These are phyloP conservation scores for Irpex lacteus DNA, from an alignment of 1,284 basidiomycete species.

Conservation along the genomic window DNA sequence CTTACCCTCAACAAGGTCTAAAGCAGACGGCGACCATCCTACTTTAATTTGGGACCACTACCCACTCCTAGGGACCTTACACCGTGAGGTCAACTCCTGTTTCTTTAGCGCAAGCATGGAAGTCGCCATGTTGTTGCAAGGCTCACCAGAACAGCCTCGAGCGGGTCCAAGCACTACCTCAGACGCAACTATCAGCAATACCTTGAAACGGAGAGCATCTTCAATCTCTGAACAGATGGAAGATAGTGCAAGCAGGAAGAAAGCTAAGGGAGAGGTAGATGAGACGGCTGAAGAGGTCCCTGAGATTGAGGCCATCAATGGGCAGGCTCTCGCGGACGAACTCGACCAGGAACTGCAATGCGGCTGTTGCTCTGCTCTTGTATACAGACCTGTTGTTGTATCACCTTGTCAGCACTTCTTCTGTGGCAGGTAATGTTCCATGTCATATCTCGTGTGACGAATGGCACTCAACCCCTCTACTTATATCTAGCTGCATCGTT, in stretches of 20 bases:
- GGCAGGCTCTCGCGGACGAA: slow-evolving; percentile 48
- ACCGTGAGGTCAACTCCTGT: not conserved
- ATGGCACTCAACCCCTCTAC: not conserved
- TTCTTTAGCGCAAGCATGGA: not conserved
- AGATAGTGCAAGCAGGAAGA: slow-evolving; percentile 52
- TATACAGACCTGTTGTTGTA: slow-evolving; percentile 74
- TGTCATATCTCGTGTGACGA: not conserved
- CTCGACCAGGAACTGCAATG: slow-evolving; percentile 73
- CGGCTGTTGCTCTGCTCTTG: slow-evolving; percentile 76
- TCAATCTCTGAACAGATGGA: slow-evolving; percentile 52
- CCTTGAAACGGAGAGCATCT: slow-evolving; percentile 64
- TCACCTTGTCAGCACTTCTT: slow-evolving; percentile 82
- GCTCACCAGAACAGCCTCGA: not conserved
- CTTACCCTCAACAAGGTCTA: not conserved
- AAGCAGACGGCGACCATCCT: not conserved
- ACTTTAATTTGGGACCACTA: not conserved
- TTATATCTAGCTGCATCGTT: slow-evolving; percentile 57
- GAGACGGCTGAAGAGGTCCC: slow-evolving; percentile 11
- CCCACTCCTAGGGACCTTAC: not conserved
- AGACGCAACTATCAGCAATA: not conserved
- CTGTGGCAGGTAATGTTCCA: slow-evolving; percentile 64
- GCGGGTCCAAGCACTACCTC: not conserved
- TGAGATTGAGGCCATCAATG: slow-evolving; percentile 23
- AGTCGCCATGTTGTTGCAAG: slow-evolving; percentile 1
- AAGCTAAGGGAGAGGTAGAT: slow-evolving; percentile 48